phyloP scores from a whole-genome alignment of 176 grass and related monocot genomes.

The barley (Hordeum vulgare) region DNA sequence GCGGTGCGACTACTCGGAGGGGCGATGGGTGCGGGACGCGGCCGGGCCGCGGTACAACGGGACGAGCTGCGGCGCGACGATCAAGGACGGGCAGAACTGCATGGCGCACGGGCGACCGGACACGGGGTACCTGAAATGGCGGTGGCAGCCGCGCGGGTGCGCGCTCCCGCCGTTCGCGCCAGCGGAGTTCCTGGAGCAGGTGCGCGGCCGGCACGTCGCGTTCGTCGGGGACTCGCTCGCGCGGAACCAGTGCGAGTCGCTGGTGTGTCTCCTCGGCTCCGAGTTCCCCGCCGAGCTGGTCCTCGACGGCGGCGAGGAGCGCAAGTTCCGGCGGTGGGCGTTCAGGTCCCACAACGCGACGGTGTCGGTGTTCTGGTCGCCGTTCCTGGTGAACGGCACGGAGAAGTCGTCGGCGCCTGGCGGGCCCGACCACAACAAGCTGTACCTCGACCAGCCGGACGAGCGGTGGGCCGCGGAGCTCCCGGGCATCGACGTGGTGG shows the following conservation, averaged over 20 bases:
- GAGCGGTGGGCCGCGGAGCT: slow-evolving; percentile 54
- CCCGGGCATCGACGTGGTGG: slow-evolving; percentile 43
- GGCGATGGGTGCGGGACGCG: slow-evolving; percentile 40
- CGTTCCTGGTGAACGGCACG: slow-evolving; percentile 57
- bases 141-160: slow-evolving; percentile 51
- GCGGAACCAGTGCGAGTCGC: slow-evolving; percentile 41
- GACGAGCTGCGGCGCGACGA: slow-evolving; percentile 52
- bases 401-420: slow-evolving; percentile 28
- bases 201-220: slow-evolving; percentile 12
- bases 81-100: slow-evolving; percentile 63
- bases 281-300: slow-evolving; percentile 36
- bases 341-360: slow-evolving; percentile 19
- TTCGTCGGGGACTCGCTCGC: slow-evolving; percentile 37
- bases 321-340: slow-evolving; percentile 31
- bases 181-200: background rate
- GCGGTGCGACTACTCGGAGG: slow-evolving; percentile 46
- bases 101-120: slow-evolving; percentile 54
- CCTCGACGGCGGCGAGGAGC: slow-evolving; percentile 25
- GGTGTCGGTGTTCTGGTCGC: slow-evolving; percentile 42
- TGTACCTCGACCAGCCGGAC: slow-evolving; percentile 59
- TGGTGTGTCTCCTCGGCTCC: slow-evolving; percentile 24
- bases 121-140: slow-evolving; percentile 56
- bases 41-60: slow-evolving; percentile 40
- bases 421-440: slow-evolving; percentile 41
- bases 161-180: slow-evolving; percentile 47